Conservation (phyloP, 73 alveolate genomes). For the Paramecium sonneborni region DNA sequence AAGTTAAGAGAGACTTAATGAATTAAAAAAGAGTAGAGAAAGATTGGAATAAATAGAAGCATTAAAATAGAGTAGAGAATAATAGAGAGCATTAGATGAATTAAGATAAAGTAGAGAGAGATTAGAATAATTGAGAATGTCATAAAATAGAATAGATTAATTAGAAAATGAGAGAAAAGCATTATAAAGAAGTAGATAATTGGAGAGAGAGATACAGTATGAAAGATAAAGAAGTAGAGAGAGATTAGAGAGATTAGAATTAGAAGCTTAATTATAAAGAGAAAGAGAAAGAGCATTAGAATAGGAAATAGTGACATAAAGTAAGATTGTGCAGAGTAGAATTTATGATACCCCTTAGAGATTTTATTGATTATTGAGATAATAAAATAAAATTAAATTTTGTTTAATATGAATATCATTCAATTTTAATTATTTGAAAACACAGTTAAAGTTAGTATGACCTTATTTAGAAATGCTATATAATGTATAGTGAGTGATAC, state of each 20-base stretch:
- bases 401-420: not conserved
- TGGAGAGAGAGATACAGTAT: not conserved
- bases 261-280: not conserved
- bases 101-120: not conserved
- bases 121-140: not conserved
- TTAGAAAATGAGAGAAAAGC: slow-evolving; percentile 15
- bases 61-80: not conserved
- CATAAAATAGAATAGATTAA: slow-evolving; percentile 2
- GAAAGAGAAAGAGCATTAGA: slow-evolving; percentile 29
- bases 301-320: slow-evolving; percentile 4
- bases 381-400: not conserved
- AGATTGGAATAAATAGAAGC: slow-evolving; percentile 7
- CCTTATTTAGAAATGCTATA: not conserved
- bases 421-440: not conserved
- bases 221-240: slow-evolving; percentile 35
- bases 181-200: not conserved
- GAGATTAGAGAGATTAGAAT: not conserved
- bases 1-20: slow-evolving; percentile 22
- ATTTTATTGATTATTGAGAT: not conserved
- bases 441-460: not conserved
- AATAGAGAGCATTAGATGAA: not conserved
- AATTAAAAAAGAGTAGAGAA: not conserved
- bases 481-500: not conserved
- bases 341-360: slow-evolving; percentile 17
- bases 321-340: slow-evolving; percentile 19